Percentiles rank a stretch among this genome's conserved stretches.
phyloP scores from a whole-genome alignment of 2,329 filamentous ascomycete genomes.

The Ceratocystis lukuohia region DNA sequence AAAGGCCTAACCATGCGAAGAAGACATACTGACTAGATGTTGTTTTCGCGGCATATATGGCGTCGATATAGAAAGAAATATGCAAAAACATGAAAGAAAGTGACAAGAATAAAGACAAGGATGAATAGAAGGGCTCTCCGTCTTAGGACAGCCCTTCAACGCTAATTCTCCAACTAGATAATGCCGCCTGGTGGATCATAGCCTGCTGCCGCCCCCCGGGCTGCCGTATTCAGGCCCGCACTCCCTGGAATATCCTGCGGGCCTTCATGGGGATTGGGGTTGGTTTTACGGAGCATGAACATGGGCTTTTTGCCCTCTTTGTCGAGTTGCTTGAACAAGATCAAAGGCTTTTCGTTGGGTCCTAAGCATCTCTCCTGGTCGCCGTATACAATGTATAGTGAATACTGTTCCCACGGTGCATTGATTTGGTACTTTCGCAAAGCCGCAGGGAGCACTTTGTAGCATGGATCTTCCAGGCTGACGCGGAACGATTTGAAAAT shows the following conservation, averaged over 20 bases:
- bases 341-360: slow-evolving; percentile 83
- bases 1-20: not conserved
- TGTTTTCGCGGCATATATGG: not conserved
- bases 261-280: slow-evolving; percentile 37
- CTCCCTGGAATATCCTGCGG: slow-evolving; percentile 37
- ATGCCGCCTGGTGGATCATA: slow-evolving; percentile 49
- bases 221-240: slow-evolving; percentile 36
- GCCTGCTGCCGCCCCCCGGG: slow-evolving; percentile 33
- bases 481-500: slow-evolving; percentile 99
- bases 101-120: not conserved
- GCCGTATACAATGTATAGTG: slow-evolving; percentile 96
- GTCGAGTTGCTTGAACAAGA: slow-evolving; percentile 93
- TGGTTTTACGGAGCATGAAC: slow-evolving; percentile 83
- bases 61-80: not conserved
- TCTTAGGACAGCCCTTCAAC: not conserved
- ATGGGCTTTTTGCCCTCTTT: slow-evolving; percentile 96
- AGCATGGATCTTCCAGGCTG: slow-evolving; percentile 93
- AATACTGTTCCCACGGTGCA: slow-evolving; percentile 93
- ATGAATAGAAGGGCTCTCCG: not conserved
- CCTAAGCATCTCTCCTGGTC: slow-evolving; percentile 90
- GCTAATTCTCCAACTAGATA: slow-evolving; percentile 31
- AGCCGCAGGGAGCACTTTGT: slow-evolving; percentile 90
- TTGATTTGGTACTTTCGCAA: slow-evolving; percentile 98
- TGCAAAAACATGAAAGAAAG: slow-evolving; percentile 1
- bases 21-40: not conserved